These are phyloP conservation scores for Monsonia emarginata DNA, from an alignment of 441 rosid species.

Conservation along the genomic window DNA sequence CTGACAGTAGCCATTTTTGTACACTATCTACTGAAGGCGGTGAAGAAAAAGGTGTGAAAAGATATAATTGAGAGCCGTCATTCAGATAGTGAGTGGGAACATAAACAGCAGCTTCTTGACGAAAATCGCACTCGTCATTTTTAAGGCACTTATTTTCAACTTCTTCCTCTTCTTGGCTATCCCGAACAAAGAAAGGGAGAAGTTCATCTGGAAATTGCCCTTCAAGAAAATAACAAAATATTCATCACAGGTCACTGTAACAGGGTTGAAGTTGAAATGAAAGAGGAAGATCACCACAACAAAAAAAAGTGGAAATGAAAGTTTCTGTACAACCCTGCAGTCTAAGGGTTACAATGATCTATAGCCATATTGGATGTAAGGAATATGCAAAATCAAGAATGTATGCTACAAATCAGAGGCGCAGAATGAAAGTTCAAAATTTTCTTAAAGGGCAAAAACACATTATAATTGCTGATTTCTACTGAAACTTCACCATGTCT, in stretches of 20 bases:
- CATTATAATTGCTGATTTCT: not conserved
- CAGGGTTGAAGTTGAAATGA: not conserved
- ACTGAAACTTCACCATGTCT: not conserved
- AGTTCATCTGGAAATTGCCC: constrained; percentile 34
- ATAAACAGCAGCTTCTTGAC: constrained; percentile 37
- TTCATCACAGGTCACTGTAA: constrained; percentile 19
- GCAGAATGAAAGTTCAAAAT: not conserved
- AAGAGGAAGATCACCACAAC: not conserved
- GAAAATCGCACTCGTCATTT: constrained; percentile 18
- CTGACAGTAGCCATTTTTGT: constrained; percentile 39
- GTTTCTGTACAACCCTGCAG: not conserved
- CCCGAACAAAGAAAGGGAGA: constrained; percentile 36
- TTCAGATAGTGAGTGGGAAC: constrained; percentile 61
- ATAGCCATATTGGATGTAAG: not conserved
- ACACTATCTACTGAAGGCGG: constrained; percentile 68
- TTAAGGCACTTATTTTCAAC: constrained; percentile 18
- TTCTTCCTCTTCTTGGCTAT: constrained; percentile 22
- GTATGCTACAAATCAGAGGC: not conserved
- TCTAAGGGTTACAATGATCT: not conserved
- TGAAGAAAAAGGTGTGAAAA: constrained; percentile 52
- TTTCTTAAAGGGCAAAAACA: not conserved
- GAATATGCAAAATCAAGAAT: not conserved
- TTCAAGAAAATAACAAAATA: constrained; percentile 19
- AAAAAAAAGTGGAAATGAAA: not conserved
- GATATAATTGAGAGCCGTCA: constrained; percentile 65